Evolutionary conservation across 2,329 filamentous ascomycete species (phyloP), one percentile per base, ranked within the genome.

Genomic region (Xylariales sp.): DNA sequence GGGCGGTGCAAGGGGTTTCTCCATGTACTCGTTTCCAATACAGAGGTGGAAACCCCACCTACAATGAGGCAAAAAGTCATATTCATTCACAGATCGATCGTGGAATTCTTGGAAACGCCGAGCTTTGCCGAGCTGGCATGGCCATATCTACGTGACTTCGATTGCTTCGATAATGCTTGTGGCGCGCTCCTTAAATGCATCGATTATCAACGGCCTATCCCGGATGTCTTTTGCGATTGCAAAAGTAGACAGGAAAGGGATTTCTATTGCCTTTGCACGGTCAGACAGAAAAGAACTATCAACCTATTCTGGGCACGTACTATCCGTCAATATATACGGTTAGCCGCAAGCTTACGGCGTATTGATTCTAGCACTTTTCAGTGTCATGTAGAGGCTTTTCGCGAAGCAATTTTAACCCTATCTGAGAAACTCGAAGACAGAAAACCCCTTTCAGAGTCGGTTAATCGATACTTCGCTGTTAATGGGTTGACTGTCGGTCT

Each of bases 1-100:
- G 56, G 63, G 14, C 63, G 48, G 5, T 65, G 63, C 39, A 65
- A 65, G 12, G 63, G 63, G 3, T 45, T 65, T 18, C 43, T 65
- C 5, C 10, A 60, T 32, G 14, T 65, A 2, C 23, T 14, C n/a
- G 23, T 9, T 5, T n/a, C 8, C 16, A 4, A 8, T 30, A 12
- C n/a, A 7, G 16, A 8, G 5, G 16, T n/a, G 2, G 45, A 6
- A 5, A 48, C 3, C n/a, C 46, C 30, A 5, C 16, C 28, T 41
- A 14, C 57, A 16, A 34, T 49, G 43, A 30, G 1, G 5, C 23
- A 39, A 23, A 1, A 16, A 18, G 63, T 65, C 5, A 28, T 62
- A 14, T 56, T 61, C 12, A 65, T 41, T 43, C 63, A 65, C 45
- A 30, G 63, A 32, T 65, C 63, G 43, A n/a, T 65, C 23, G 41